Conservation (phyloP, 1,284 basidiomycete genomes). For the Melampsora americana region DNA sequence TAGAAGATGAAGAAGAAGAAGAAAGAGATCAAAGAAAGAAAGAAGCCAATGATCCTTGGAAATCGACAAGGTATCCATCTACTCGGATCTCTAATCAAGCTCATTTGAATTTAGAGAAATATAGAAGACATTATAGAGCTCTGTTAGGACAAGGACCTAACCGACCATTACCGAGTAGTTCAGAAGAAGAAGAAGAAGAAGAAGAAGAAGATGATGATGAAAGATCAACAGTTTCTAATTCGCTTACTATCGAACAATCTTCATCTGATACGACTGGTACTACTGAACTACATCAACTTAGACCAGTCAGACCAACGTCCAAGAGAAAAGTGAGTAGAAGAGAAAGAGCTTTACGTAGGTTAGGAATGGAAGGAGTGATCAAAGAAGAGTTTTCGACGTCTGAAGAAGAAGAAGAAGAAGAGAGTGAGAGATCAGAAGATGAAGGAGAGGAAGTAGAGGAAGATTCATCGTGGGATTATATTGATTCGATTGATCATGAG, state of each 20-base stretch:
- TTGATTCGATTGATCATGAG: slow-evolving; percentile 39
- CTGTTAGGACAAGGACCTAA: slow-evolving; percentile 12
- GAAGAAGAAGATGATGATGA: slow-evolving; percentile 9
- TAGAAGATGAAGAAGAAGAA: neutral
- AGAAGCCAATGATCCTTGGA: slow-evolving; percentile 17
- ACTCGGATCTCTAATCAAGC: neutral
- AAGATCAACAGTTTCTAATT: slow-evolving; percentile 21
- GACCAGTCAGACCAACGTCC: neutral
- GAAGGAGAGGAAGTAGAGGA: slow-evolving; percentile 10
- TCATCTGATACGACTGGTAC: neutral
- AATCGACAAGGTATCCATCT: slow-evolving; percentile 3
- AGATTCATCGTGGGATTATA: slow-evolving; percentile 37
- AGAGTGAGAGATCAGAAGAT: neutral
- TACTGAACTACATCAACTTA: too few species aligned
- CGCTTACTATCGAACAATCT: slow-evolving; percentile 8
- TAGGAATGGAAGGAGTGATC: slow-evolving; percentile 14
- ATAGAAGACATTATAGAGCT: neutral
- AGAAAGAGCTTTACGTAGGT: slow-evolving; percentile 17
- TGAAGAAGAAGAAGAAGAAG: neutral
- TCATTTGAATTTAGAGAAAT: neutral
- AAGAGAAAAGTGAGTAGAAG: slow-evolving; percentile 9
- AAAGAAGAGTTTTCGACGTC: too few species aligned
- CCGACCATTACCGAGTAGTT: neutral
- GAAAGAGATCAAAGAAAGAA: neutral
- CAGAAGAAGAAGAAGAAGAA: neutral